Evolutionary conservation across 1,284 basidiomycete genomes (phyloP).

Genomic region (Apiotrichum montevideense): DNA sequence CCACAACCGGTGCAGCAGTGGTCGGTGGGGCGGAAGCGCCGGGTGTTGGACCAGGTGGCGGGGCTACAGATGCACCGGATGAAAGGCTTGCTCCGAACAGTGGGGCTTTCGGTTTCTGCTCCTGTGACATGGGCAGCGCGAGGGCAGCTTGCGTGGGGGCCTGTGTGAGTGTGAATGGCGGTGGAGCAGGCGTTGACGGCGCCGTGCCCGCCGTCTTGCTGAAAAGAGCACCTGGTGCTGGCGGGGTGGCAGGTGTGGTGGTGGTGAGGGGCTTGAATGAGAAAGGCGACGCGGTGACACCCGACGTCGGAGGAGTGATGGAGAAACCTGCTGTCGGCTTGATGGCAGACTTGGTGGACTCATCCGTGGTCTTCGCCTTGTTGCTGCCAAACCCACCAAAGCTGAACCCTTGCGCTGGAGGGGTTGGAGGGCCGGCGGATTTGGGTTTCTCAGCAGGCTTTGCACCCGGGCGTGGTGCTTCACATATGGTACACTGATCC

Average conservation of each 20-base stretch:
- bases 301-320: no score
- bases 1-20: no score
- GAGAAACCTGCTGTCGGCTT: neutral
- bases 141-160: neutral
- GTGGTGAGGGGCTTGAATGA: neutral
- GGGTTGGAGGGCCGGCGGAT: neutral
- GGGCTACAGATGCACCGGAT: no score
- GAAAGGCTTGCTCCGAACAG: conserved; percentile 8
- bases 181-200: no score
- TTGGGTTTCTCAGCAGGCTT: neutral
- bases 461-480: conserved; percentile 38
- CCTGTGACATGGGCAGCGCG: neutral
- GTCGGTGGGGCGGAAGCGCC: no score
- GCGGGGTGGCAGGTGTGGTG: neutral
- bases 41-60: no score
- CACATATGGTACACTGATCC: conserved; percentile 54
- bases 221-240: no score
- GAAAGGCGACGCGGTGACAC: neutral
- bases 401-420: neutral
- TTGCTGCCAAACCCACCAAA: neutral
- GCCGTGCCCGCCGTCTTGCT: no score
- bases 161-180: no score
- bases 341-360: neutral
- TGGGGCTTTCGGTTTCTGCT: conserved; percentile 28
- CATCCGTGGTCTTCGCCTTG: neutral